A percentile compares a stretch with the other conserved stretches of the same genome.
Conservation (phyloP, 352 stramenopile species). For the Aphanomyces astaci region DNA sequence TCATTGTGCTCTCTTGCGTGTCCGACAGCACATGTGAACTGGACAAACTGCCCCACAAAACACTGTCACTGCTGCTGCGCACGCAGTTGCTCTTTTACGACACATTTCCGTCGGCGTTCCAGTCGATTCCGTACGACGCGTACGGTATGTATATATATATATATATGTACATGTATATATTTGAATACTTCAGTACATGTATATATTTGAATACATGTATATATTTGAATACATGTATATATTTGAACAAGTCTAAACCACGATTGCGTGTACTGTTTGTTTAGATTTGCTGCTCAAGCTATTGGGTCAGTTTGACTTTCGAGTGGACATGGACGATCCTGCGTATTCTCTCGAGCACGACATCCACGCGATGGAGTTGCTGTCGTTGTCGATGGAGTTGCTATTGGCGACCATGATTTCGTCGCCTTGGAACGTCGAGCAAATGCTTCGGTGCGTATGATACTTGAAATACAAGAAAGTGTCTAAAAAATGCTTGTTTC, state of each 20-base stretch:
- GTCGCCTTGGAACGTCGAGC: conserved; percentile 18
- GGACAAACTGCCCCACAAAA: conserved; percentile 19
- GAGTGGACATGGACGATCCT: conserved; percentile 10
- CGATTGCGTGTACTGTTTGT: not conserved
- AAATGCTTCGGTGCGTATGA: conserved; percentile 21
- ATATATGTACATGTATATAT: no score
- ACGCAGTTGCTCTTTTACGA: conserved; percentile 20
- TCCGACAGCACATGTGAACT: conserved; percentile 14
- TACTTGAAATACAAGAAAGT: no score
- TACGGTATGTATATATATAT: not conserved
- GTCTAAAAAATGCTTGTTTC: not conserved
- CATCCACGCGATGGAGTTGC: conserved; percentile 5
- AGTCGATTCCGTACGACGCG: conserved; percentile 16
- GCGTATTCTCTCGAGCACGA: conserved; percentile 6
- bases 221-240: not conserved
- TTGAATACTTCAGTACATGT: no score
- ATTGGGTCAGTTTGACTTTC: conserved; percentile 12
- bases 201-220: not conserved
- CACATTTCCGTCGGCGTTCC: conserved; percentile 14
- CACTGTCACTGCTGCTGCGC: conserved; percentile 9
- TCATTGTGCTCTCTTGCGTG: conserved; percentile 4
- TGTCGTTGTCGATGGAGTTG: conserved; percentile 17
- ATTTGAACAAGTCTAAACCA: no score
- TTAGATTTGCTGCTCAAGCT: conserved; percentile 20
- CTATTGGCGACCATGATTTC: conserved; percentile 19